A percentile compares a stretch with the other conserved stretches of the same genome.
Conservation (phyloP, 192 early-diverging fungal species). For the Coemansia sp. region DNA sequence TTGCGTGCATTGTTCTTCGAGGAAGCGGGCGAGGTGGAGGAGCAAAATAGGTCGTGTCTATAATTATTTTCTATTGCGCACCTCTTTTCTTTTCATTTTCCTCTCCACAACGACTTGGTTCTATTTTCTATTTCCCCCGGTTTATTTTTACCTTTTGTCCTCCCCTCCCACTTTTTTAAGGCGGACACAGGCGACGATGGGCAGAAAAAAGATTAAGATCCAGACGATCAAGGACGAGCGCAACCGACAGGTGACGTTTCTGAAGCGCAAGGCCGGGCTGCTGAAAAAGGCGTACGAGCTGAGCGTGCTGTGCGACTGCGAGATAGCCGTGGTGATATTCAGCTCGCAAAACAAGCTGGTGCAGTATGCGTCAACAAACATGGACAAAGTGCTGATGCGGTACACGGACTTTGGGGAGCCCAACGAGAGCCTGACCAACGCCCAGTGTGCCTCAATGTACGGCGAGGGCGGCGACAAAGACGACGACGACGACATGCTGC, state of each 20-base stretch:
- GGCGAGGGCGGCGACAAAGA: slow-evolving; percentile 33
- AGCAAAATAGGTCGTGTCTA: too few species aligned
- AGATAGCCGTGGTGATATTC: slow-evolving; percentile 93
- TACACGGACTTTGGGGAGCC: slow-evolving; percentile 69
- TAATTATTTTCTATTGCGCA: not conserved
- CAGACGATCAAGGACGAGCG: slow-evolving; percentile 84
- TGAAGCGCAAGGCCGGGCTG: slow-evolving; percentile 89
- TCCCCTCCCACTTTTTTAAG: not conserved
- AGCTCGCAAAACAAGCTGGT: slow-evolving; percentile 89
- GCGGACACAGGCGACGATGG: slow-evolving; percentile 57
- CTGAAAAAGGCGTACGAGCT: slow-evolving; percentile 98
- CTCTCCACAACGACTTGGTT: not conserved
- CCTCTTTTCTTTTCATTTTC: not conserved
- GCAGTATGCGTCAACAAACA: slow-evolving; percentile 89
- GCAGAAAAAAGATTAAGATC: slow-evolving; percentile 93
- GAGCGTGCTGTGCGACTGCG: slow-evolving; percentile 89
- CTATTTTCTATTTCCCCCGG: not conserved
- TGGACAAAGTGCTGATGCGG: slow-evolving; percentile 85
- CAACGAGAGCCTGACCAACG: slow-evolving; percentile 59
- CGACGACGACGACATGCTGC: slow-evolving; percentile 22
- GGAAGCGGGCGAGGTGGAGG: too few species aligned
- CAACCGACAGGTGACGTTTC: slow-evolving; percentile 91
- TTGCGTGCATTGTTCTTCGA: too few species aligned
- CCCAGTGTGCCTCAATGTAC: slow-evolving; percentile 35
- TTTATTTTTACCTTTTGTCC: not conserved